A percentile compares a stretch with the other conserved stretches of the same genome.
phyloP scores from a whole-genome alignment of 306 rosid genomes.

The Rubus parviflorus region DNA sequence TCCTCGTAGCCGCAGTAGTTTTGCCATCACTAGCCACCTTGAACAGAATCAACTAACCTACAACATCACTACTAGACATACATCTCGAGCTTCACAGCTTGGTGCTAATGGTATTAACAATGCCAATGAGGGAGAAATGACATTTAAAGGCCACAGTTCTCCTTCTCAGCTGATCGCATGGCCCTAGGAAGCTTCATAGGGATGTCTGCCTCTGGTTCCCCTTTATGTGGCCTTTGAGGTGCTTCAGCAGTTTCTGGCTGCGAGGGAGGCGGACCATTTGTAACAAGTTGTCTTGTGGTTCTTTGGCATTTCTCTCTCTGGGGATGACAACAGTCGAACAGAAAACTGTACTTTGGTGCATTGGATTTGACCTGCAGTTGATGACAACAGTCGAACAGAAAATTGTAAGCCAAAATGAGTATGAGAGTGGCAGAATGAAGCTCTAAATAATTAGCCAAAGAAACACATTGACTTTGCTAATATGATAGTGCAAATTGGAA shows the following conservation, averaged over 20 bases:
- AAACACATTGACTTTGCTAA: slow-evolving; percentile 1
- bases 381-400: neutral
- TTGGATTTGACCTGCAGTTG: slow-evolving; percentile 59
- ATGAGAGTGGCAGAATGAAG: neutral
- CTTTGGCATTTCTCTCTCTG: slow-evolving; percentile 74
- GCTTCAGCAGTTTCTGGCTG: slow-evolving; percentile 39
- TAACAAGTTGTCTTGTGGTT: slow-evolving; percentile 61
- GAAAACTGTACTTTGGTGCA: slow-evolving; percentile 47
- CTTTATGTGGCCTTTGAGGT: slow-evolving; percentile 41
- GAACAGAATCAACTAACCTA: neutral
- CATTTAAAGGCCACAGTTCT: slow-evolving; percentile 58
- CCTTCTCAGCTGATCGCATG: slow-evolving; percentile 69
- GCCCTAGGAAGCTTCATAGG: slow-evolving; percentile 63
- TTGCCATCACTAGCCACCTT: neutral
- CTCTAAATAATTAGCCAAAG: neutral
- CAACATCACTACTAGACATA: neutral
- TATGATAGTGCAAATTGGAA: neutral
- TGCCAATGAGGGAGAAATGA: slow-evolving; percentile 4
- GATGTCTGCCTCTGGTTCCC: slow-evolving; percentile 39
- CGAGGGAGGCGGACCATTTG: slow-evolving; percentile 44
- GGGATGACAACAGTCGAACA: too few relatives aligned
- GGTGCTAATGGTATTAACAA: neutral
- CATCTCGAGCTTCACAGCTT: slow-evolving; percentile 1
- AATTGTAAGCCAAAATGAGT: neutral
- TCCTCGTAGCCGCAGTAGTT: neutral